Base-by-base conservation (phyloP, 106 monocot genomes). In the Triglochin maritima region DNA sequence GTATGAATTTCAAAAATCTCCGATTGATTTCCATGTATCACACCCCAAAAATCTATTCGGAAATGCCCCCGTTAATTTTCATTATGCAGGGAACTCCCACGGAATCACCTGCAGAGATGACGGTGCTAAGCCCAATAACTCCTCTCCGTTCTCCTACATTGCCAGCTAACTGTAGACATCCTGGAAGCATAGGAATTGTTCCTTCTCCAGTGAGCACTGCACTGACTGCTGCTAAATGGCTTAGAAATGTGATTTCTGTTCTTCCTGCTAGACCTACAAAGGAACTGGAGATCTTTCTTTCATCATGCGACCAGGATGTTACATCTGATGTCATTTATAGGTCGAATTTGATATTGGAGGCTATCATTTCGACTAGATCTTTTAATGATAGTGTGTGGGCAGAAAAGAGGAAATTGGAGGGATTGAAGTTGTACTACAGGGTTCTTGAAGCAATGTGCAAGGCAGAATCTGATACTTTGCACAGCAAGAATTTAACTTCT, bases 151-250 rank as follows among this genome's bases (percentile, higher is more conserved):
- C 79, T 64, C 88, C 89, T 46, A 48, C 74, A 48, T 85, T 90
- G 56, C 79, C 87, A 52, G 49, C 62, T 45, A 76, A 76, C 64
- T 71, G 73, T 60, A 68, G 73, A 72, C 16, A 47, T 71, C 14
- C 64, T 62, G 81, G 73, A 44, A 72, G 56, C 52, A 65, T 64
- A 56, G 88, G 75, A 78, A 53, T 81, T 53, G 76, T 78, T 17
- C 66, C 69, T 64, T 86, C 96, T 55, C 96, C 96, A 60, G 90
- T 96, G 62, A 88, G 83, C 80, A 82, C 86, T 13, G 87, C 96
- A 49, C 85, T 96, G 87, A 90, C 96, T 50, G 91, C 96, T 53
- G 96, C 96, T 73, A 96, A 90, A 68, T 96, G 96, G 96, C 96
- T 96, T 44, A 79, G 90, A 3, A 81, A 64, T 56, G 71, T 85